Conservation (phyloP, 1,284 basidiomycete species). For the Pseudozyma sp. region DNA sequence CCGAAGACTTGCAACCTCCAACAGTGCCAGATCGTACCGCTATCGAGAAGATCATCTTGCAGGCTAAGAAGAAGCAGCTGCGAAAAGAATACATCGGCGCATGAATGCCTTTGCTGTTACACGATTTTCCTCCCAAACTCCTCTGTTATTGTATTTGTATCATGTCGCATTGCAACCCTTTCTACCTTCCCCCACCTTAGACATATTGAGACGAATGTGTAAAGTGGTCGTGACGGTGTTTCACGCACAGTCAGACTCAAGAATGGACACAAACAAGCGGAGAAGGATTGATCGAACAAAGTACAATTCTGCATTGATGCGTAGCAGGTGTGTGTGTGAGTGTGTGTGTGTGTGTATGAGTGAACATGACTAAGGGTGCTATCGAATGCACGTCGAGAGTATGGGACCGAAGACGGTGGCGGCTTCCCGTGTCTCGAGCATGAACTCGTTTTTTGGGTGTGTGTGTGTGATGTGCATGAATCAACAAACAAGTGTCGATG, state of each 20-base stretch:
- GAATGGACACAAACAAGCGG: not conserved
- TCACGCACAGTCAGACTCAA: no score
- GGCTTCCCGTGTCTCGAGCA: not conserved
- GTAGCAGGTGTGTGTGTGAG: conserved; percentile 8
- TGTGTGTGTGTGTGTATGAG: conserved; percentile 5
- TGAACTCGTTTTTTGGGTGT: not conserved
- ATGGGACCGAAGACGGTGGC: not conserved
- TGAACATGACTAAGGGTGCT: conserved; percentile 1
- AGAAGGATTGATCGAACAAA: conserved; percentile 16
- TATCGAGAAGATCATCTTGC: conserved; percentile 34
- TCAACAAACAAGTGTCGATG: not conserved
- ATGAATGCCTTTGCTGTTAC: not conserved
- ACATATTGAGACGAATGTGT: not conserved
- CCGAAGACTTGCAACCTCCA: conserved; percentile 25
- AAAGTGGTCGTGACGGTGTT: not conserved
- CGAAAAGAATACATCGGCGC: conserved; percentile 35
- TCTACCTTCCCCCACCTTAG: no score
- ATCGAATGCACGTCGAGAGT: not conserved
- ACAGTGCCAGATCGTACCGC: conserved; percentile 23
- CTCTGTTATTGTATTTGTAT: conserved; percentile 14
- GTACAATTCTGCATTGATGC: conserved; percentile 53
- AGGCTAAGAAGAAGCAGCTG: conserved; percentile 34
- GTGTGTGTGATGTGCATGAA: not conserved
- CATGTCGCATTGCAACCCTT: not conserved
- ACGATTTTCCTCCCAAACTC: not conserved